phyloP scores from a whole-genome alignment of 225 moss, liverwort and hornwort genomes.

The Asterella californica region DNA sequence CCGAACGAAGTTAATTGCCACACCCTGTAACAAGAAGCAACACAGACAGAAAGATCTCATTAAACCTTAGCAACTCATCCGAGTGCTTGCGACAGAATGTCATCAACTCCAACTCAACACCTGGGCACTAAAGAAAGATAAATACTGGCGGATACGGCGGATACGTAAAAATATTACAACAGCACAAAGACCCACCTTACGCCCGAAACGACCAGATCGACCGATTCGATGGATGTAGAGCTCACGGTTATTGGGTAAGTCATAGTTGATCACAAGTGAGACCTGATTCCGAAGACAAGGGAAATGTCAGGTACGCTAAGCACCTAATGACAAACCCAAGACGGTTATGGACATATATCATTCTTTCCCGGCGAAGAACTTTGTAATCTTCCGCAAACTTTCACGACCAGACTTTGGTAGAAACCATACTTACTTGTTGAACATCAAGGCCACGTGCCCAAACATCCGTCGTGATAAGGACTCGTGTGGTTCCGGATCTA shows the following conservation, averaged over 20 bases:
- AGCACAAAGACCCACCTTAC: slow-evolving; percentile 49
- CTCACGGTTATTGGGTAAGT: slow-evolving; percentile 90
- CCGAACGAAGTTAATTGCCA: slow-evolving; percentile 89
- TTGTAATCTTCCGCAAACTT: not conserved
- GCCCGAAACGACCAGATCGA: slow-evolving; percentile 85
- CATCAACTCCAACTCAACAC: not conserved
- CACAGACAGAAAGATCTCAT: not conserved
- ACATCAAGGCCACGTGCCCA: slow-evolving; percentile 96
- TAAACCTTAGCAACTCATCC: not conserved
- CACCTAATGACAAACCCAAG: not conserved
- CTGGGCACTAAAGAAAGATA: no score
- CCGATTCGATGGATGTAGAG: slow-evolving; percentile 90
- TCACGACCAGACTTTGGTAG: not conserved
- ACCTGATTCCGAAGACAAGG: slow-evolving; percentile 29
- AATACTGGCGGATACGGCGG: no score
- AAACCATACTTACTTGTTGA: slow-evolving; percentile 39
- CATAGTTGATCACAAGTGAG: slow-evolving; percentile 70
- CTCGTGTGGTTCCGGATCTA: slow-evolving; percentile 77
- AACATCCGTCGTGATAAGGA: slow-evolving; percentile 87
- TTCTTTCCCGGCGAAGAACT: not conserved
- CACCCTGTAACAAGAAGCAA: slow-evolving; percentile 54
- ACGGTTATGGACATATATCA: not conserved
- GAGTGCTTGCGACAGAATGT: not conserved
- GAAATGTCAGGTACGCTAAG: not conserved
- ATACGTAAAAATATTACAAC: not conserved